Evolutionary conservation across 208 protist genomes (phyloP), one percentile per base, ranked within the genome.

Genomic region (Leptomonas pyrrhocoris): DNA sequence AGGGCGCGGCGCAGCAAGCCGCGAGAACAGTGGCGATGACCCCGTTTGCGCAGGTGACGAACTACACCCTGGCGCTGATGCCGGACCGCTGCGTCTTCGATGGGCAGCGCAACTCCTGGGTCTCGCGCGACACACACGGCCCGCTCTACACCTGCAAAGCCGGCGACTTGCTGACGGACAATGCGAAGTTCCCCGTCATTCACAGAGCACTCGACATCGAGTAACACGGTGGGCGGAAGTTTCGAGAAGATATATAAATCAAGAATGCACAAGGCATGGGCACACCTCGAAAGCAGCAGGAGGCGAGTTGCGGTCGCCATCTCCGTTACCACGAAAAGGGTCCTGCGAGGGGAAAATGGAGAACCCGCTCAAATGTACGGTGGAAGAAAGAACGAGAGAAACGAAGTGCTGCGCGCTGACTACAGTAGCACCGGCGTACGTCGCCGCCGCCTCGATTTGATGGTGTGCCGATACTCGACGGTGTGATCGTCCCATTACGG

Each of bases 151-250:
- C 40, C 13, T 91, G 81, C 58, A 68, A 91, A 59, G 70, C 83
- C 27, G 90, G 90, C 4, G 77, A 96, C 38, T 59, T 85, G 53
- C 67, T 96, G 31, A 73, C 55, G 21, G 86, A 96, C 48, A 77
- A 92, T 28, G 50, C 50, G 0, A 55, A 68, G 13, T 96, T 96
- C 64, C 90, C 90, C 1, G 70, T 92, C 3, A 72, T 96, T 38
- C 80, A 96, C 74, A 68, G 80, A 31, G 90, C 84, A 18, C 76
- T 96, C 23, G 90, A 96, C 64, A 84, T 96, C 46, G 88, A 93
- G 58, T 95, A 80, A 38, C 34, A 9, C 7, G 7, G 34, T 38
- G 34, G 34, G 34, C 3, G 9, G 34, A 3, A 9, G 7, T 38
- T 9, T 38, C 9, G 34, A 3, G 3, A 38, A 38, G 34, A n/a